These are phyloP conservation scores for Globisporangium nagaii DNA, from an alignment of 352 stramenopile genomes.

Conservation along the genomic window DNA sequence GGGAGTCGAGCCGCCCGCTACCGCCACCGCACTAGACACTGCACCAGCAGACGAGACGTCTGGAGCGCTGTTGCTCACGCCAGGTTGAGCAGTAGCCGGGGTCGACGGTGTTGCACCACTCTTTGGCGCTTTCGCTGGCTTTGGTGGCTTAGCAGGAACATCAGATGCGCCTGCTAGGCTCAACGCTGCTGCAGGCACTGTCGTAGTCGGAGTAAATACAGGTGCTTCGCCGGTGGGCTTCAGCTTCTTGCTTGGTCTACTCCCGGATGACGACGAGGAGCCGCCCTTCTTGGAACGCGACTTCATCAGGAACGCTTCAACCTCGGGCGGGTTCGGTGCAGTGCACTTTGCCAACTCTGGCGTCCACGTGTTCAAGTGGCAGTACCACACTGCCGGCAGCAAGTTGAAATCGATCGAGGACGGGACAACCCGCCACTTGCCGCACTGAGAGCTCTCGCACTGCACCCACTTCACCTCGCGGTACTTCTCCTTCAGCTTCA, in stretches of 20 bases:
- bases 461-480: slow-evolving; percentile 92
- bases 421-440: slow-evolving; percentile 94
- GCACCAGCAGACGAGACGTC: neutral
- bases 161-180: neutral
- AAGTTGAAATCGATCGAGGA: slow-evolving; percentile 83
- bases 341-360: slow-evolving; percentile 66
- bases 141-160: neutral
- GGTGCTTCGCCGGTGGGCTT: slow-evolving; percentile 14
- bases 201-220: neutral
- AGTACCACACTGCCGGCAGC: slow-evolving; percentile 89
- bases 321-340: slow-evolving; percentile 62
- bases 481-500: slow-evolving; percentile 77
- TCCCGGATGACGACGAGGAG: slow-evolving; percentile 4
- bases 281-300: slow-evolving; percentile 47
- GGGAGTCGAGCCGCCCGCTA: neutral
- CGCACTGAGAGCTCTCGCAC: slow-evolving; percentile 90
- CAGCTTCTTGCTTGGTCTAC: slow-evolving; percentile 48
- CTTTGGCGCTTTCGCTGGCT: slow-evolving; percentile 9
- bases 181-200: neutral
- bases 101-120: neutral
- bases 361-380: slow-evolving; percentile 75
- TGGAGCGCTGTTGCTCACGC: neutral
- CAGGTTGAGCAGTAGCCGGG: neutral
- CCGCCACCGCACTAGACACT: neutral
- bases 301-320: slow-evolving; percentile 65